Percentiles rank a stretch among this genome's conserved stretches.
Conservation (phyloP, 306 rosid genomes). For the Leucaena leucocephala region DNA sequence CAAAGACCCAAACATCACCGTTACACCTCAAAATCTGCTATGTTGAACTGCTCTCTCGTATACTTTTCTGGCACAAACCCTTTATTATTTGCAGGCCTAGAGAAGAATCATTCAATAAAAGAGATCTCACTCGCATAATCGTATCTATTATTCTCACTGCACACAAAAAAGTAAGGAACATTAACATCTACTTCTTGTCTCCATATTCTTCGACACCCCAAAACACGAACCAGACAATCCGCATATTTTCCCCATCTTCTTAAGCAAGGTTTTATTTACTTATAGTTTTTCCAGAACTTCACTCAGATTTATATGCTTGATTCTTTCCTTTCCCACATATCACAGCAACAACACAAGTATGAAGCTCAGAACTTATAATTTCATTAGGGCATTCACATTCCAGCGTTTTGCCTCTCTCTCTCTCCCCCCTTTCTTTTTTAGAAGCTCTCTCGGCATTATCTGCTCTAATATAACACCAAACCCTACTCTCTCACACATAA, state of each 20-base stretch:
- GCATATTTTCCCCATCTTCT: conserved; percentile 35
- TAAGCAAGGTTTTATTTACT: conserved; percentile 34
- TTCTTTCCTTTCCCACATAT: conserved; percentile 50
- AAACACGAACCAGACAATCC: conserved; percentile 30
- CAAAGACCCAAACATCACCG: too few species aligned
- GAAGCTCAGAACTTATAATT: conserved; percentile 49
- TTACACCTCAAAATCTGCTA: too few species aligned
- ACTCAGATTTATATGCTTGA: conserved; percentile 17
- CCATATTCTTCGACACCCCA: conserved; percentile 6
- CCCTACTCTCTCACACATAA: conserved; percentile 42
- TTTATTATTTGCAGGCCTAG: not conserved
- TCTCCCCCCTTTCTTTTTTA: not conserved
- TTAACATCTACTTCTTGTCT: not conserved
- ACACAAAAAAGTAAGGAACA: conserved; percentile 36
- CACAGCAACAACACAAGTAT: not conserved
- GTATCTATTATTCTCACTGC: conserved; percentile 17
- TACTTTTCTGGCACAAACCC: too few species aligned
- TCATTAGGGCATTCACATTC: conserved; percentile 49
- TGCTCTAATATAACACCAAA: conserved; percentile 33
- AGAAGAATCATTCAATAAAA: too few species aligned
- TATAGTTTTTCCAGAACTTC: not conserved
- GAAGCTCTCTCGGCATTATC: conserved; percentile 43
- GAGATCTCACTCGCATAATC: conserved; percentile 11
- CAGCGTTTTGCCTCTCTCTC: not conserved
- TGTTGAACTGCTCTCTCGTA: not conserved